Evolutionary conservation across 495 filamentous ascomycete species (phyloP), one percentile per base, ranked within the genome.

Genomic region (Lepraria neglecta): DNA sequence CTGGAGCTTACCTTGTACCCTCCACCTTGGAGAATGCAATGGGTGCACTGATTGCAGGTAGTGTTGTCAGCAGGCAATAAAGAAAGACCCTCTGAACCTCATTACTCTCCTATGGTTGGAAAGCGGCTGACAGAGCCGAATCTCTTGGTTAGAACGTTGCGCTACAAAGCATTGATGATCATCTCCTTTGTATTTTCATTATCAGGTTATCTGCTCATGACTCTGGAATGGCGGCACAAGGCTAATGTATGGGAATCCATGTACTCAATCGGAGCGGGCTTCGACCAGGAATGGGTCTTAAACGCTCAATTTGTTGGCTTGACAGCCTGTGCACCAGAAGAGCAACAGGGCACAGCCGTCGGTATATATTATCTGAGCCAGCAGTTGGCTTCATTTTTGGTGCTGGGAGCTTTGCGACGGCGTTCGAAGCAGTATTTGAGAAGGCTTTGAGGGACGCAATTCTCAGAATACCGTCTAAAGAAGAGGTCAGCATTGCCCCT

Each of bases 291-390:
- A 9, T 58, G 71, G n/a, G 43, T 71, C 27, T 63, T 70, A 46
- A 70, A 71, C 2, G 59, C 69, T 14, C 65, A 70, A 45, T 75
- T 75, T 60, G 53, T 72, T 12, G 73, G 69, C 30, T 65, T 75
- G 57, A 68, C 68, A 0, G 28, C 64, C 4, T 61, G 62, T 58
- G 61, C 65, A 14, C 71, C 73, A 11, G 66, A 65, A 48, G 58
- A 64, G 17, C 33, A 62, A 19, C 64, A 68, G 17, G 43, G 70
- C 15, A 65, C 57, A 2, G 66, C 67, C 33, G 70, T 75, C 21
- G 60, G 69, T 24, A 67, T 69, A 45, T 75, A 72, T 50, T 75
- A 68, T 46, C 62, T 73, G 15, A 66, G 63, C 47, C 70, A 73
- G 56, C 71, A 75, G 58, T 75, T 28, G 71, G 73, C 1, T 56